Base-by-base conservation (phyloP, 2,329 filamentous ascomycete genomes). In the Aspergillus terreus region DNA sequence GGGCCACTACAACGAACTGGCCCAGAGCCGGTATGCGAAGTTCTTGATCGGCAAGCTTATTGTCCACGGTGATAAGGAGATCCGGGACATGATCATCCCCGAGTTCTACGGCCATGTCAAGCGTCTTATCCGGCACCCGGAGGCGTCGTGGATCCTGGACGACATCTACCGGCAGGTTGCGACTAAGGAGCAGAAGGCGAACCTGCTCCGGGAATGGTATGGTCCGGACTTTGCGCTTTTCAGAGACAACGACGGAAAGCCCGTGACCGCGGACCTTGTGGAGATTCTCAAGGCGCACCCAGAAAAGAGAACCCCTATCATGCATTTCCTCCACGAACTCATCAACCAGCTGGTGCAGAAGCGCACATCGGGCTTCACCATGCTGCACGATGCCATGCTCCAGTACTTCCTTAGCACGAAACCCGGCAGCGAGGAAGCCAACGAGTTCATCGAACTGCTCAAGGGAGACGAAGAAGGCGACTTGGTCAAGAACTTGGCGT, bases 321-420 rank as follows among this genome's bases (percentile, higher is more conserved):
- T 97, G 85, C 87, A 87, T 67, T 88, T 88, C 66, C 78, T 97
- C 49, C 81, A 86, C 58, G 87, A 90, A 60, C 82, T 96, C 74
- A 94, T 95, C 77, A 96, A 96, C 72, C 84, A 87, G 56, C 82
- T 99, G 40, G 82, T 97, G 44, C 92, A 99, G 74, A 99, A 99
- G 82, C 94, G 94, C 75, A 86, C 94, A 75, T 95, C 90, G 1
- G 92, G 90, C 9, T 97, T 99, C 74, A 97, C 92, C 2, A 95
- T 99, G 82, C 82, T 99, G 17, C 95, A 99, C 71, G 94, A 97
- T 65, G 94, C 94, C 46, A 96, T 99, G 92, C 78, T 96, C 53
- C 92, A 99, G 69, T 99, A 96, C 73, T 96, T 92, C 73, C 76
- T 90, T 48, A 92, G 88, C 63, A 84, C 86, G 44, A 86, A 87